These are phyloP conservation scores for Sphaerulina populicola DNA, from an alignment of 2,329 filamentous ascomycete species.

Conservation along the genomic window DNA sequence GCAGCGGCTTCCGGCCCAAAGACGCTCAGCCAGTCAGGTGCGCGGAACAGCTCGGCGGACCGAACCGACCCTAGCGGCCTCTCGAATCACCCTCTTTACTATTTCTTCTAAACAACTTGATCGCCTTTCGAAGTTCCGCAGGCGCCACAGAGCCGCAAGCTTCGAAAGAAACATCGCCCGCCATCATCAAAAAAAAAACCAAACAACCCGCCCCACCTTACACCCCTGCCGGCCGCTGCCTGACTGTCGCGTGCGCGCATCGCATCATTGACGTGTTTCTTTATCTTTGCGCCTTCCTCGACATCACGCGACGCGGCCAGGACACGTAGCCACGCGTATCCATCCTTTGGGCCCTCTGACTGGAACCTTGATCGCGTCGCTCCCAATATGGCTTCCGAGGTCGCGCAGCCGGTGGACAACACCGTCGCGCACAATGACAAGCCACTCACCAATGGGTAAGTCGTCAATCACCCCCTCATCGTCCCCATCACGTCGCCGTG, in stretches of 20 bases:
- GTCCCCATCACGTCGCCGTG: background rate
- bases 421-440: conserved; percentile 12
- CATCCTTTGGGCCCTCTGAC: conserved; percentile 8
- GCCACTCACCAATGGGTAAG: conserved; percentile 21
- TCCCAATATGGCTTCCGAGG: conserved; percentile 19
- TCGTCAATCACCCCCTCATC: conserved; percentile 3
- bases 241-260: conserved; percentile 12
- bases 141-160: conserved; percentile 16
- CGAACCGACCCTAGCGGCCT: background rate
- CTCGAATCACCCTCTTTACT: conserved; percentile 1
- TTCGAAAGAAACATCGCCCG: conserved; percentile 11
- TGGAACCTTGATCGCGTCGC: conserved; percentile 1
- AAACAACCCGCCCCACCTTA: conserved; percentile 7
- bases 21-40: background rate
- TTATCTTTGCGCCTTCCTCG: conserved; percentile 1
- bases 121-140: conserved; percentile 7
- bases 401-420: conserved; percentile 17
- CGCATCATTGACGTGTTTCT: background rate
- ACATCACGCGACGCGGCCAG: conserved; percentile 3
- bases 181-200: conserved; percentile 3
- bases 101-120: conserved; percentile 4
- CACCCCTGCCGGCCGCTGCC: conserved; percentile 1
- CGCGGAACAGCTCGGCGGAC: background rate
- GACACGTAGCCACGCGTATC: conserved; percentile 10
- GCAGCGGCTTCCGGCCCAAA: background rate